These are phyloP conservation scores for Corylus avellana DNA, from an alignment of 306 rosid genomes.

Conservation along the genomic window DNA sequence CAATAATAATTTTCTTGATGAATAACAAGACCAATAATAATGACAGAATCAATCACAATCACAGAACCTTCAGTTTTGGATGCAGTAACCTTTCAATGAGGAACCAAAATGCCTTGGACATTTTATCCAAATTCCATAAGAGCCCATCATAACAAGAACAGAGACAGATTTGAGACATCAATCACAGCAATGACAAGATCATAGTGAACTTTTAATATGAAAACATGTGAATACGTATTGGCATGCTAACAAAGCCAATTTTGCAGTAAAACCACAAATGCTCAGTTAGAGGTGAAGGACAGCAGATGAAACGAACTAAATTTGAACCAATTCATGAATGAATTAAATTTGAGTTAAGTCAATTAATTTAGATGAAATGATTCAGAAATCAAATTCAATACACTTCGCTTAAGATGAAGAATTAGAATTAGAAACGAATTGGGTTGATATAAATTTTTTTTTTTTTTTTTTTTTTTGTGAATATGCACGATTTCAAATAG, in stretches of 20 bases:
- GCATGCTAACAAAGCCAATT: background rate
- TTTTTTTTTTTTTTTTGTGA: background rate
- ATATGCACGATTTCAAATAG: background rate
- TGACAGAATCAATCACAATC: background rate
- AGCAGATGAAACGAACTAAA: background rate
- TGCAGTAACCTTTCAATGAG: background rate
- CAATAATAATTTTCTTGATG: background rate
- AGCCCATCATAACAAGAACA: background rate
- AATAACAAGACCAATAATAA: slow-evolving; percentile 16
- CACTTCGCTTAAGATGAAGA: background rate
- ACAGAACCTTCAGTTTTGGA: slow-evolving; percentile 11
- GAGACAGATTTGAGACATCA: background rate
- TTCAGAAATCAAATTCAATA: too few species aligned
- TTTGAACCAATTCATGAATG: background rate
- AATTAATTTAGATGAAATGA: too few species aligned
- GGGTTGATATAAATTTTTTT: background rate
- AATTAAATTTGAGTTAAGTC: too few species aligned
- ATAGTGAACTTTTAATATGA: background rate
- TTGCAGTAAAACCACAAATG: background rate
- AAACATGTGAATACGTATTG: background rate
- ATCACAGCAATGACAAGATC: background rate
- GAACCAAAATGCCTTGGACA: background rate
- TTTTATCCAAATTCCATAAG: background rate
- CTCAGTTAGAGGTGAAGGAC: background rate
- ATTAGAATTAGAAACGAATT: too few species aligned